Percentiles rank a stretch among this genome's conserved stretches.
These are phyloP conservation scores for Torrubiellomyces zombiae DNA, from an alignment of 2,329 filamentous ascomycete genomes.

Conservation along the genomic window DNA sequence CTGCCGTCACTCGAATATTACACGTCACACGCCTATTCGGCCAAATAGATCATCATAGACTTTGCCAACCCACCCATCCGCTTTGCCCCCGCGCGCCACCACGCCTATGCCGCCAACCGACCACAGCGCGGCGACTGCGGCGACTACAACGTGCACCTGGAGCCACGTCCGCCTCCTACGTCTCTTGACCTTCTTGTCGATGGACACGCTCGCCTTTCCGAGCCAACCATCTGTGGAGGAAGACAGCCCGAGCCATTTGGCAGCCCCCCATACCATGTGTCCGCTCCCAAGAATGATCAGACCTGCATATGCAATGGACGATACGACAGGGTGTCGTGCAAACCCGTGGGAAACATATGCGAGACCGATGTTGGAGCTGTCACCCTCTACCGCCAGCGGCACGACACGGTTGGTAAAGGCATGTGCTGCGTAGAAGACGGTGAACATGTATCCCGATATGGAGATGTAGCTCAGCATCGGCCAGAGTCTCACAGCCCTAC, in stretches of 20 bases:
- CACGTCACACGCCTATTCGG: conserved; percentile 13
- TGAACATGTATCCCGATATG: conserved; percentile 53
- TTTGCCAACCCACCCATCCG: conserved; percentile 62
- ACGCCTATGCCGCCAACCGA: conserved; percentile 65
- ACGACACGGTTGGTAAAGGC: conserved; percentile 59
- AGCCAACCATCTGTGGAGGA: conserved; percentile 35
- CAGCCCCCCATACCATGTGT: conserved; percentile 72
- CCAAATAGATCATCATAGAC: conserved; percentile 55
- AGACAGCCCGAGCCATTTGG: conserved; percentile 59
- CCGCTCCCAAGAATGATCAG: conserved; percentile 52
- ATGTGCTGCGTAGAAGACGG: conserved; percentile 52
- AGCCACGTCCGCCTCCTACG: conserved; percentile 52
- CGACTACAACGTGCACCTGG: conserved; percentile 48
- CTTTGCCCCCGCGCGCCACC: conserved; percentile 53
- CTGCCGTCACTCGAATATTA: conserved; percentile 1
- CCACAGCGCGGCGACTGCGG: conserved; percentile 51
- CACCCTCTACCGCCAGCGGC: conserved; percentile 63
- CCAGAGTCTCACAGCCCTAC: conserved; percentile 30
- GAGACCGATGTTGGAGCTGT: conserved; percentile 71
- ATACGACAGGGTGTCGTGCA: conserved; percentile 46
- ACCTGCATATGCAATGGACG: conserved; percentile 52
- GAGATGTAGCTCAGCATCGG: conserved; percentile 55
- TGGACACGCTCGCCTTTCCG: conserved; percentile 21
- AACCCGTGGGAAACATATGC: conserved; percentile 78
- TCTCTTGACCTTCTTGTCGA: conserved; percentile 34